Percentiles rank a stretch among this genome's conserved stretches.
These are phyloP conservation scores for Diaporthe destruens DNA, from an alignment of 2,329 filamentous ascomycete genomes.

Conservation along the genomic window DNA sequence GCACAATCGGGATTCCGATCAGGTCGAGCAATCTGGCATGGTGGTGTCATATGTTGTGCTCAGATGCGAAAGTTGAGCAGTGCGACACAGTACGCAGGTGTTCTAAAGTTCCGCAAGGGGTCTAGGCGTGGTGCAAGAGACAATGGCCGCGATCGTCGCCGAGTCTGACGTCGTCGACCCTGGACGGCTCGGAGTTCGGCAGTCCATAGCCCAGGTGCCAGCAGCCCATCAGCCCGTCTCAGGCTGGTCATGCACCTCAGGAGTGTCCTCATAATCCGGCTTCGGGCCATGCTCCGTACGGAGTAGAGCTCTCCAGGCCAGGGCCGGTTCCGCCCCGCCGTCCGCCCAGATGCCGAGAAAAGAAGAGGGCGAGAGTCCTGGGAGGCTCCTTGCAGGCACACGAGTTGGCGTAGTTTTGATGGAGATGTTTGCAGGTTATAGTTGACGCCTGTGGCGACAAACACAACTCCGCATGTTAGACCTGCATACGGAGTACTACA, in stretches of 20 bases:
- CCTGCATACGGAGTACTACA: too few species aligned
- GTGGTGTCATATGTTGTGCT: slow-evolving; percentile 1
- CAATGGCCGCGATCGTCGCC: slow-evolving; percentile 3
- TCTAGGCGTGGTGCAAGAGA: background rate
- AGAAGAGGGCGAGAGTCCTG: background rate
- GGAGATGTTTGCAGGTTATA: background rate
- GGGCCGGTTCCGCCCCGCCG: slow-evolving; percentile 9
- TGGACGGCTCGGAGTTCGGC: slow-evolving; percentile 23
- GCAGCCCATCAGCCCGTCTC: too few species aligned
- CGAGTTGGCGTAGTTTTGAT: background rate
- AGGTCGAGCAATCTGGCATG: background rate
- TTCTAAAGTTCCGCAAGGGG: background rate
- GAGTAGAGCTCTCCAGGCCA: too few species aligned
- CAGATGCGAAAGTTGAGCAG: slow-evolving; percentile 9
- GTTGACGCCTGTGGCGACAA: too few species aligned
- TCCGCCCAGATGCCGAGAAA: background rate
- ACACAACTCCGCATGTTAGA: background rate
- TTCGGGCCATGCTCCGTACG: too few species aligned
- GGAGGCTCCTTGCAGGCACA: background rate
- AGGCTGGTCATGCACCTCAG: too few species aligned
- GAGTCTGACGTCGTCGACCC: slow-evolving; percentile 26
- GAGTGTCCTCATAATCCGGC: too few species aligned
- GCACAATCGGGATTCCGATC: slow-evolving; percentile 14
- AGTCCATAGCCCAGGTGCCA: slow-evolving; percentile 2
- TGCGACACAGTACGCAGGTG: background rate